Base-by-base conservation (phyloP, 2,329 filamentous ascomycete genomes). In the Alternaria metachromatica region DNA sequence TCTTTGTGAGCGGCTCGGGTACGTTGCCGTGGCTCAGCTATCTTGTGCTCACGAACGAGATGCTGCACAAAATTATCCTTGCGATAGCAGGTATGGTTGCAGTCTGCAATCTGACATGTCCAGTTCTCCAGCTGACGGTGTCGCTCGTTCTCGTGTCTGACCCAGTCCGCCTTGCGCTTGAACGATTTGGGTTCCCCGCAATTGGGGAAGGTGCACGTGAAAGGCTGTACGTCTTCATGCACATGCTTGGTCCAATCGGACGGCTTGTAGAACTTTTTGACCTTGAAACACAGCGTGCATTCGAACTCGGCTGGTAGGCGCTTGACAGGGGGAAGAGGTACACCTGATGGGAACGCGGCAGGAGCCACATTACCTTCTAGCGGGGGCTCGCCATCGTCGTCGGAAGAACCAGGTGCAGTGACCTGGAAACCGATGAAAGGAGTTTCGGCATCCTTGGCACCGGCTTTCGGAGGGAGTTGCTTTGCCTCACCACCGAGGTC, bases 221-320 rank as follows among this genome's bases (percentile, higher is more conserved):
- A 97, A 0, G 94, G 94, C 76, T 96, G 92, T 1, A 97, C 89
- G 76, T 97, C 94, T 80, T 97, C 94, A 72, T 97, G 93, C 1
- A 97, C 92, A 75, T 97, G 94, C 78, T 97, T 97, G 2, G 94
- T 97, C 94, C 94, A 97, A 80, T 97, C 94, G 0, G 94, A 97
- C 15, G 94, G 94, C 79, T 97, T 97, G 72, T 90, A 88, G 72
- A 96, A 94, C 72, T 89, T 93, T 84, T 96, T 97, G 56, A 89
- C 87, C 70, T 90, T 88, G 82, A 93, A 97, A 81, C 94, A 97
- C 21, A 97, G 83, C 41, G 92, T 90, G 71, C 94, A 97, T 82
- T 97, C 94, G 65, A 97, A 95, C 74, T 95, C 90, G 4, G 94
- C 93, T 1, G 94, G 94, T 7, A 97, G 85, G 15, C 87, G 87